Percentiles rank a stretch among this genome's conserved stretches.
Conservation (phyloP, 139 green algal species). For the Coelastrella sp. region DNA sequence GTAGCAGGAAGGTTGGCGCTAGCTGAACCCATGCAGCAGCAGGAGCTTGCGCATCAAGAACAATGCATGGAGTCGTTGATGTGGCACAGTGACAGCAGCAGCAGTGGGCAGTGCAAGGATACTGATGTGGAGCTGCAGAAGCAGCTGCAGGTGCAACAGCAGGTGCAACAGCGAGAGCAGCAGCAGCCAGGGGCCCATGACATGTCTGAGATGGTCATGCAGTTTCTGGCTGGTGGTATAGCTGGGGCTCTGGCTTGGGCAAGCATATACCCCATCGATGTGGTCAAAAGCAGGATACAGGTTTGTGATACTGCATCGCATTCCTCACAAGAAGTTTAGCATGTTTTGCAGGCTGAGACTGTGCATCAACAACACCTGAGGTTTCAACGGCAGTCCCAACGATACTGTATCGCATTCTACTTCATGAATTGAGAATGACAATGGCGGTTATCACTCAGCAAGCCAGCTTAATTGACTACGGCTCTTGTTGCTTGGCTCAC, state of each 20-base stretch:
- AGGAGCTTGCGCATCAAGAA: background rate
- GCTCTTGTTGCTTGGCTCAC: too few relatives aligned
- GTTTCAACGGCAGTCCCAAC: background rate
- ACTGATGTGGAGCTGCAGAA: background rate
- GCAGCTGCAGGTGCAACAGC: background rate
- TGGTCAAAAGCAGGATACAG: constrained; percentile 81
- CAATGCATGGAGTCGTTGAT: too few relatives aligned
- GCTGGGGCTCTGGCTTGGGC: constrained; percentile 68
- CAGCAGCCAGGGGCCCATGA: background rate
- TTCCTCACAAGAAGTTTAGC: background rate
- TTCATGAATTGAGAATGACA: background rate
- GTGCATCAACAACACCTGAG: background rate
- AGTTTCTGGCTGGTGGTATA: constrained; percentile 62
- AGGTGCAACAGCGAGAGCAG: constrained; percentile 1
- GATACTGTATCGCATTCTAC: background rate
- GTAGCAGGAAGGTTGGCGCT: constrained; percentile 5
- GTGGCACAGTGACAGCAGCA: background rate
- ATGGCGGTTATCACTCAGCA: too few relatives aligned
- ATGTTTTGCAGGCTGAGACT: background rate
- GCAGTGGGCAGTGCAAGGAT: background rate
- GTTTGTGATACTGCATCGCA: constrained; percentile 1
- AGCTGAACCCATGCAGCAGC: background rate
- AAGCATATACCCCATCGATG: constrained; percentile 77
- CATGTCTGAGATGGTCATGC: constrained; percentile 9
- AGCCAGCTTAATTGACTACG: too few relatives aligned